Percentiles rank a stretch among this genome's conserved stretches.
Conservation (phyloP, 169 alveolate genomes). For the Plasmodium gaboni region DNA sequence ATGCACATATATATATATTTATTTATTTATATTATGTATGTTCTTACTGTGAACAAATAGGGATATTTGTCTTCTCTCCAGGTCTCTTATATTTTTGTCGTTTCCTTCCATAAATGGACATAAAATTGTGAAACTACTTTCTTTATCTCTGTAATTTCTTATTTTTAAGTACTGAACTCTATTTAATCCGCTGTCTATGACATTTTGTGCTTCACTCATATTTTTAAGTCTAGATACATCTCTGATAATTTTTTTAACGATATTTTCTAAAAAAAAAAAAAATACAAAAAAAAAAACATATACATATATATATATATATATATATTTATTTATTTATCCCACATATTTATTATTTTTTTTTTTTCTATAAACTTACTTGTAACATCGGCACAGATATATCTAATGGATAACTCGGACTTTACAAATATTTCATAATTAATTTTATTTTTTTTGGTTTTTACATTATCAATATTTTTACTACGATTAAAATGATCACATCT, state of each 20-base stretch:
- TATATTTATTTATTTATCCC: background rate
- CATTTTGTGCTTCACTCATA: slow-evolving; percentile 37
- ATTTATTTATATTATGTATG: background rate
- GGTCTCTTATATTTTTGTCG: slow-evolving; percentile 36
- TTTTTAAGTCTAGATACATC: slow-evolving; percentile 46
- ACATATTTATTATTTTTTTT: background rate
- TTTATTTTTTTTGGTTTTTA: slow-evolving; percentile 2
- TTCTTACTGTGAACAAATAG: slow-evolving; percentile 30
- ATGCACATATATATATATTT: background rate
- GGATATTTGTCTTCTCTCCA: slow-evolving; percentile 38
- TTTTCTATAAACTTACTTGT: slow-evolving; percentile 16
- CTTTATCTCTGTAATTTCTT: slow-evolving; percentile 28
- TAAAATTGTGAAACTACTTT: slow-evolving; percentile 26
- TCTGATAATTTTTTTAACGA: slow-evolving; percentile 23
- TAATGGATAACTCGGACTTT: slow-evolving; percentile 57
- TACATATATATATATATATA: background rate
- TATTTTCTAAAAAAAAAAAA: slow-evolving; percentile 2
- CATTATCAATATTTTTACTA: background rate
- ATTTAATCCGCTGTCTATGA: slow-evolving; percentile 23
- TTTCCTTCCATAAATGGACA: slow-evolving; percentile 70
- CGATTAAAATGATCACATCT: slow-evolving; percentile 74
- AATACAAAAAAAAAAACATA: background rate
- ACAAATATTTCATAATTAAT: slow-evolving; percentile 41
- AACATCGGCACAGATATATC: slow-evolving; percentile 56
- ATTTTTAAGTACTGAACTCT: slow-evolving; percentile 58